Evolutionary conservation across 1,284 basidiomycete species (phyloP), one percentile per base, ranked within the genome.

Genomic region (Ganoderma lucidum): DNA sequence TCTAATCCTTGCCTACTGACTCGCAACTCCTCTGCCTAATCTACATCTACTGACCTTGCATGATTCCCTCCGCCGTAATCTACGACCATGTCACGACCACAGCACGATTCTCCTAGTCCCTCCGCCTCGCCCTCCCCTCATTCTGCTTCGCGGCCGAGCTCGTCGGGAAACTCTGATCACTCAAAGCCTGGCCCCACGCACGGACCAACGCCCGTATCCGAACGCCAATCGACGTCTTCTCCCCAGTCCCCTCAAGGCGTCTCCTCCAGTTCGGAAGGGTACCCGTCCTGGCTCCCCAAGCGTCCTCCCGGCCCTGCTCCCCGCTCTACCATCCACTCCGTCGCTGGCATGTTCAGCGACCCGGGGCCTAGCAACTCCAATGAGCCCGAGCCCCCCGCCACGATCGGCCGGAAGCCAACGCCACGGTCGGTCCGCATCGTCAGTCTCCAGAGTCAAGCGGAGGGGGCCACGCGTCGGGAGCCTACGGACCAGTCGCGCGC

Each of bases 401-500:
- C 84, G 68, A 86, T 87, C 39, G 93, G 93, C 17, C 86, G 93
- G 63, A 91, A 88, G 74, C 86, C 93, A 1, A 93, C 92, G 0
- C 90, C 92, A 42, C 88, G 93, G 45, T 93, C 91, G 1, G 90
- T 94, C 28, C 88, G 93, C 71, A 92, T 94, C 69, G 89, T 94
- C 72, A 91, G 87, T 73, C 78, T 93, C 66, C 86, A 87, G 73
- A 85, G 88, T 68, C 82, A 80, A 71, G 80, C 75, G 63, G 80
- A 80, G 64, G 78, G 80, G 70, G 76, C 78, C 44, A 77, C 78
- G 58, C 82, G 81, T 45, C 81, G 83, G 44, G 87, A 89, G 72
- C 80, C 85, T 51, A 87, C 84, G 3, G 89, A 89, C 73, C 87
- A 87, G 71, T 83, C 85, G 42, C 84, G 85, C 45, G 83, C 82